Conservation (phyloP, 371 early-diverging fungal genomes). For the Massospora cicadina region DNA sequence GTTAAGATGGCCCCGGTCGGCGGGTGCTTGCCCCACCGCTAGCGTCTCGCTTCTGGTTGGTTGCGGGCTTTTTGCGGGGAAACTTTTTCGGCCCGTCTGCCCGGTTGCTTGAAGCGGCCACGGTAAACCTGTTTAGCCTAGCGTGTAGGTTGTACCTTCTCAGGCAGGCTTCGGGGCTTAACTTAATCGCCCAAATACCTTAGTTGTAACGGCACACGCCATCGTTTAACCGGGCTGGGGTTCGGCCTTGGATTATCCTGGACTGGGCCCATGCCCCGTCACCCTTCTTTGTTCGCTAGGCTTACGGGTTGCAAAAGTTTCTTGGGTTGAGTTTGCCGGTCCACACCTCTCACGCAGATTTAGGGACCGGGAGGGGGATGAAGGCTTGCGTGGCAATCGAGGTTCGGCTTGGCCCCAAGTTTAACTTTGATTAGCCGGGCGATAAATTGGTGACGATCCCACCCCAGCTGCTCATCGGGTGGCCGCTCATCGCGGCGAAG, state of each 20-base stretch:
- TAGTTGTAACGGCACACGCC: not conserved
- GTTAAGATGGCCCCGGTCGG: too few species aligned
- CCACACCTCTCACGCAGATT: not conserved
- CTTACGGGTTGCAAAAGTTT: not conserved
- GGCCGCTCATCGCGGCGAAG: not conserved
- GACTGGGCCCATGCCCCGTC: not conserved
- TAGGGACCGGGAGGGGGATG: not conserved
- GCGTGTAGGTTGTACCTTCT: too few species aligned
- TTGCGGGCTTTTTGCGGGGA: too few species aligned
- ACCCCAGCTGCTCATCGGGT: not conserved
- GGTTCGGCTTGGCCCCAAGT: not conserved
- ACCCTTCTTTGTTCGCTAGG: not conserved
- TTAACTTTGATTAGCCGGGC: not conserved
- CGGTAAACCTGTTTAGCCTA: too few species aligned
- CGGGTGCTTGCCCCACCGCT: too few species aligned
- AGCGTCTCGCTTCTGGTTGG: too few species aligned
- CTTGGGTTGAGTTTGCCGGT: not conserved
- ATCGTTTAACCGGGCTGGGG: not conserved
- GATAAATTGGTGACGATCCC: not conserved
- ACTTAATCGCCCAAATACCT: not conserved
- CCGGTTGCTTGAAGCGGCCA: too few species aligned
- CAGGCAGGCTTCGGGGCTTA: too few species aligned
- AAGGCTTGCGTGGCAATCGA: not conserved
- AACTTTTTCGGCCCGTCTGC: too few species aligned
- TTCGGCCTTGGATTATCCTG: not conserved